Conservation (phyloP, 164 flowering plant genomes). For the Litsea cubeba region DNA sequence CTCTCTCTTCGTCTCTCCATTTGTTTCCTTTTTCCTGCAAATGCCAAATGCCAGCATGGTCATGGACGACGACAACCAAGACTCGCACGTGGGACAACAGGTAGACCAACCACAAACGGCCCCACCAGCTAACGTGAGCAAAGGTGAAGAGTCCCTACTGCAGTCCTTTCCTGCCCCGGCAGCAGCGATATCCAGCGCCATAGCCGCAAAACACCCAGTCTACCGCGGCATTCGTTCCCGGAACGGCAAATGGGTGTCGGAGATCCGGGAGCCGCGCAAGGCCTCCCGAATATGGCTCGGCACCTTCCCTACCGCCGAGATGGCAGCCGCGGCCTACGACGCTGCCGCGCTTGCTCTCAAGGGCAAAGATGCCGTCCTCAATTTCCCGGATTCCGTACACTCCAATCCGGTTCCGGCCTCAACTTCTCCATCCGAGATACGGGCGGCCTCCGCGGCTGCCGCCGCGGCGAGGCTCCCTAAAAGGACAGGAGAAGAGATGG, state of each 20-base stretch:
- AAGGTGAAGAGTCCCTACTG: too few relatives aligned
- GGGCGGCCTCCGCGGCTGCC: slow-evolving; percentile 49
- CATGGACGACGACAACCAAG: slow-evolving; percentile 7
- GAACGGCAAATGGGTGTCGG: slow-evolving; percentile 86
- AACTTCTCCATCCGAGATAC: slow-evolving; percentile 41
- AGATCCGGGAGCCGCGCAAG: slow-evolving; percentile 79
- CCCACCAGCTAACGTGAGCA: too few relatives aligned
- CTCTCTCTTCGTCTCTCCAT: too few relatives aligned
- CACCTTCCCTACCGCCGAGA: slow-evolving; percentile 64
- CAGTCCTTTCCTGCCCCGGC: not conserved
- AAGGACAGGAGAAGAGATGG: not conserved
- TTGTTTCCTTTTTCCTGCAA: too few relatives aligned
- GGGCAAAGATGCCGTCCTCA: slow-evolving; percentile 47
- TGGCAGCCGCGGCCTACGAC: slow-evolving; percentile 80
- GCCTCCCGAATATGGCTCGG: slow-evolving; percentile 84
- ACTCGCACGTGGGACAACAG: slow-evolving; percentile 14
- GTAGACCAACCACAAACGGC: not conserved
- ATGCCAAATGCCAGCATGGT: too few relatives aligned
- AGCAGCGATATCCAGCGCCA: not conserved
- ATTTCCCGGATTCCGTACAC: slow-evolving; percentile 43
- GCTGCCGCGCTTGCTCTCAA: slow-evolving; percentile 69
- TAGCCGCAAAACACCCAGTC: slow-evolving; percentile 30
- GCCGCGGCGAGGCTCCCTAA: slow-evolving; percentile 27
- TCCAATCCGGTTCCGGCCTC: slow-evolving; percentile 45
- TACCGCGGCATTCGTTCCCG: slow-evolving; percentile 61